Evolutionary conservation across 2,329 filamentous ascomycete genomes (phyloP).

Genomic region (Lecanosticta acicola): DNA sequence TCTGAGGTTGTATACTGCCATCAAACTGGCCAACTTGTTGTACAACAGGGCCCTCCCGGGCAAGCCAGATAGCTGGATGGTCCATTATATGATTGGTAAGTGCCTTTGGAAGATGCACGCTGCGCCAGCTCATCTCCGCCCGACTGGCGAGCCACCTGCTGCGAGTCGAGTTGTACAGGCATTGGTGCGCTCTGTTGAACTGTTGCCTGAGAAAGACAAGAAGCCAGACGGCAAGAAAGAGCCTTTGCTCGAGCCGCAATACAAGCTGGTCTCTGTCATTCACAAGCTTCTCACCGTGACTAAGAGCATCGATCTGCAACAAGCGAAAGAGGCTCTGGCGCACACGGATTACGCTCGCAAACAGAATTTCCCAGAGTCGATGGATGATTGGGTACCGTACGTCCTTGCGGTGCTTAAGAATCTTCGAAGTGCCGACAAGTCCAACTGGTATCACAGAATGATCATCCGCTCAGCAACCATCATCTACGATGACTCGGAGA

Average conservation of each 20-base stretch:
- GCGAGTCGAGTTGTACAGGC: conserved; percentile 50
- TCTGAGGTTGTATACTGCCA: conserved; percentile 55
- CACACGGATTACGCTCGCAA: conserved; percentile 53
- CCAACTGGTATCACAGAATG: conserved; percentile 92
- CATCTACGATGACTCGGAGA: conserved; percentile 49
- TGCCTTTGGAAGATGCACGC: conserved; percentile 67
- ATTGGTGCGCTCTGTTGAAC: conserved; percentile 55
- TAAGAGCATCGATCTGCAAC: conserved; percentile 36
- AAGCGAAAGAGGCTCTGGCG: conserved; percentile 47
- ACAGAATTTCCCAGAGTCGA: conserved; percentile 42
- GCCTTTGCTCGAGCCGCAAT: conserved; percentile 83
- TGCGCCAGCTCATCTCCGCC: conserved; percentile 25
- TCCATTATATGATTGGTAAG: conserved; percentile 65
- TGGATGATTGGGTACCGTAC: conserved; percentile 54
- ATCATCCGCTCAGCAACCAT: conserved; percentile 66
- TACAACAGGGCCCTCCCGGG: conserved; percentile 55
- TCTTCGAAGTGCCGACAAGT: conserved; percentile 69
- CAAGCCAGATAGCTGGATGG: conserved; percentile 59
- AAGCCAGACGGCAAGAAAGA: conserved; percentile 59
- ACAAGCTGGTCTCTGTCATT: conserved; percentile 76
- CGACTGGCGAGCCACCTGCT: conserved; percentile 25
- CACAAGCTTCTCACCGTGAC: conserved; percentile 66
- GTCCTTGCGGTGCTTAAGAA: conserved; percentile 57
- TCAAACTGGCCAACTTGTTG: conserved; percentile 59
- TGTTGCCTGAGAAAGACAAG: conserved; percentile 44